Percentiles rank a stretch among this genome's conserved stretches.
Evolutionary conservation across 495 filamentous ascomycete genomes (phyloP).

Genomic region (Pseudoneurospora amorphoporcata): DNA sequence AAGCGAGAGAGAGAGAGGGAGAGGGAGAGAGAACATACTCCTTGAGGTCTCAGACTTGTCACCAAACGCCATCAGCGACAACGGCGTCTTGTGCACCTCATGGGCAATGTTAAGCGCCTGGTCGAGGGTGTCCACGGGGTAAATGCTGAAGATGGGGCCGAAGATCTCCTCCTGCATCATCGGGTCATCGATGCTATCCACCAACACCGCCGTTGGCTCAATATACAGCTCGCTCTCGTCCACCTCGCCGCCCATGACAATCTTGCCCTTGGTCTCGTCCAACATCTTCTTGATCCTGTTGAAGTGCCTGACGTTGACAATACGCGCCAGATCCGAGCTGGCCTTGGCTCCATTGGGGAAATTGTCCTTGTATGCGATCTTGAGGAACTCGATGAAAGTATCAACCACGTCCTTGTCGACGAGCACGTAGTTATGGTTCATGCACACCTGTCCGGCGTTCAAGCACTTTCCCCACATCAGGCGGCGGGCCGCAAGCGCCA

Average conservation of each 20-base stretch:
- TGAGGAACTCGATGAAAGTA: slow-evolving; percentile 65
- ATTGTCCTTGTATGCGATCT: slow-evolving; percentile 62
- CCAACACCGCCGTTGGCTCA: slow-evolving; percentile 72
- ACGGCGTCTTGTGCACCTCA: slow-evolving; percentile 63
- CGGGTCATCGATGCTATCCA: slow-evolving; percentile 64
- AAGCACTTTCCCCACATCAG: slow-evolving; percentile 78
- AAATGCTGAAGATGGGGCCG: slow-evolving; percentile 74
- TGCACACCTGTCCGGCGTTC: slow-evolving; percentile 83
- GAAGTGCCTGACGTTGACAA: slow-evolving; percentile 71
- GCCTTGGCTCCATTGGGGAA: slow-evolving; percentile 71
- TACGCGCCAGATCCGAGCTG: slow-evolving; percentile 64
- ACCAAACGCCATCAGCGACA: slow-evolving; percentile 79
- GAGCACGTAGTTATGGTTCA: slow-evolving; percentile 80
- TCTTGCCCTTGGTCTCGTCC: slow-evolving; percentile 69
- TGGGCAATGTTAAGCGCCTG: slow-evolving; percentile 72
- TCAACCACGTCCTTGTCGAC: slow-evolving; percentile 64
- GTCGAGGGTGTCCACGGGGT: slow-evolving; percentile 64
- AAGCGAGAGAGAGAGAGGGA: background rate
- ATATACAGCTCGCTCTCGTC: slow-evolving; percentile 72
- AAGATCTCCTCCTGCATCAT: slow-evolving; percentile 77
- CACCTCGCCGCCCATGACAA: slow-evolving; percentile 73
- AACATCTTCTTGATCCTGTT: slow-evolving; percentile 81
- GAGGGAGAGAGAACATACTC: slow-evolving; percentile 28
- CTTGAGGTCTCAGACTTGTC: slow-evolving; percentile 60
- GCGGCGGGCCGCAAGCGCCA: slow-evolving; percentile 69